A percentile compares a stretch with the other conserved stretches of the same genome.
These are phyloP conservation scores for Alternaria tenuissima DNA, from an alignment of 2,329 filamentous ascomycete genomes.

Conservation along the genomic window DNA sequence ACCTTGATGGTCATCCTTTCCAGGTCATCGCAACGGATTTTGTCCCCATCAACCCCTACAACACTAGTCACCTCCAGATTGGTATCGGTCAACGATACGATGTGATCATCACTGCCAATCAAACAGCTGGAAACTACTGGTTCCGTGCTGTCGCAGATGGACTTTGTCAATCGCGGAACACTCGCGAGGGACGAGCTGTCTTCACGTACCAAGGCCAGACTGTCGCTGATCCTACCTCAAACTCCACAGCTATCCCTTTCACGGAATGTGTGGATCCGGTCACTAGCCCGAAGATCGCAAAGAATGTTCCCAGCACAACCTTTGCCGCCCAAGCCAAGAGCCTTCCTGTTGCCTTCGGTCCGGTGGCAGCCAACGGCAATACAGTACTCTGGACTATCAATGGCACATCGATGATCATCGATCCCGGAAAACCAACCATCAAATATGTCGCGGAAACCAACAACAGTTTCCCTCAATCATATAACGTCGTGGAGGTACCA, in stretches of 20 bases:
- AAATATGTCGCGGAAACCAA: constrained; percentile 54
- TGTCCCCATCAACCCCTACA: constrained; percentile 43
- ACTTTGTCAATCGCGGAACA: constrained; percentile 33
- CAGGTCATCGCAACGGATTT: constrained; percentile 46
- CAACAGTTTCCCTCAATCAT: constrained; percentile 49
- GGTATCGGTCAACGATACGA: constrained; percentile 52
- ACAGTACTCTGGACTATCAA: constrained; percentile 52
- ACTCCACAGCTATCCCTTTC: constrained; percentile 31
- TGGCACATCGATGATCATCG: constrained; percentile 56
- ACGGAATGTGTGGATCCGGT: constrained; percentile 49
- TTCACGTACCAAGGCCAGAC: constrained; percentile 50
- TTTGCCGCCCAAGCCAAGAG: constrained; percentile 36
- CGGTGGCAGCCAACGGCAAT: constrained; percentile 36
- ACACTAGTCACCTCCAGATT: constrained; percentile 49
- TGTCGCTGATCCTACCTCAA: constrained; percentile 47
- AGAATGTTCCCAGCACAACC: constrained; percentile 42
- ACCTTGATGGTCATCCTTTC: constrained; percentile 43
- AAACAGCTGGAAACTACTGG: constrained; percentile 44
- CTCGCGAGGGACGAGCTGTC: constrained; percentile 47
- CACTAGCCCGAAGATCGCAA: constrained; percentile 46
- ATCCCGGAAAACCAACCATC: constrained; percentile 60
- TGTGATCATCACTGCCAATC: constrained; percentile 46
- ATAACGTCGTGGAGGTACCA: constrained; percentile 55
- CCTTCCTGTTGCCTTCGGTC: constrained; percentile 42
- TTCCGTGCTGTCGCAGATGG: constrained; percentile 41